Evolutionary conservation across 2,329 filamentous ascomycete genomes (phyloP).

Genomic region (Pseudocercospora cruenta): DNA sequence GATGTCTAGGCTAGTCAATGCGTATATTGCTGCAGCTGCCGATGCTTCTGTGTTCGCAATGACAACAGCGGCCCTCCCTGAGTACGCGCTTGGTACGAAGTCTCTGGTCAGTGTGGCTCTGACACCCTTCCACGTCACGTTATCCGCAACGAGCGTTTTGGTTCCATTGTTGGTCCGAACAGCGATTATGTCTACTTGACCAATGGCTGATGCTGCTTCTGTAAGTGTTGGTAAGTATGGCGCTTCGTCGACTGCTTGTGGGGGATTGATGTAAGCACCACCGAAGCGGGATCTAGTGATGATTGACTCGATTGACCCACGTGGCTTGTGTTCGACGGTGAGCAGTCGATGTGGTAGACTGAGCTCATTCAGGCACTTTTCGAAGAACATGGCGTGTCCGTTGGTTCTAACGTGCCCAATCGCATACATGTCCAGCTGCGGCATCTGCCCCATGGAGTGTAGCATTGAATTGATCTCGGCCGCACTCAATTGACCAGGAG

Average conservation of each 20-base stretch:
- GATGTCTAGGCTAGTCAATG: slow-evolving; percentile 73
- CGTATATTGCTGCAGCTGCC: slow-evolving; percentile 77
- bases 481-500: slow-evolving; percentile 81
- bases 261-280: slow-evolving; percentile 78
- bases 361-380: slow-evolving; percentile 64
- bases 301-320: slow-evolving; percentile 70
- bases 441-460: slow-evolving; percentile 77
- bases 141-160: slow-evolving; percentile 72
- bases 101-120: slow-evolving; percentile 79
- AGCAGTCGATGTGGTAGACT: slow-evolving; percentile 83
- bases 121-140: slow-evolving; percentile 84
- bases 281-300: slow-evolving; percentile 76
- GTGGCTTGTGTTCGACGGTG: slow-evolving; percentile 71
- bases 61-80: slow-evolving; percentile 73
- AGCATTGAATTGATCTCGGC: slow-evolving; percentile 82
- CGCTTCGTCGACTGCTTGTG: slow-evolving; percentile 57
- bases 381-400: slow-evolving; percentile 81
- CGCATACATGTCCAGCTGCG: slow-evolving; percentile 78
- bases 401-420: slow-evolving; percentile 74
- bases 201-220: slow-evolving; percentile 76
- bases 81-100: slow-evolving; percentile 80
- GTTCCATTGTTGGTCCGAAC: slow-evolving; percentile 57
- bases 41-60: slow-evolving; percentile 74
- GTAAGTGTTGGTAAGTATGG: slow-evolving; percentile 68
- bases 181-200: slow-evolving; percentile 80